A percentile compares a stretch with the other conserved stretches of the same genome.
These are phyloP conservation scores for Pythium aquatile DNA, from an alignment of 352 stramenopile species.

Conservation along the genomic window DNA sequence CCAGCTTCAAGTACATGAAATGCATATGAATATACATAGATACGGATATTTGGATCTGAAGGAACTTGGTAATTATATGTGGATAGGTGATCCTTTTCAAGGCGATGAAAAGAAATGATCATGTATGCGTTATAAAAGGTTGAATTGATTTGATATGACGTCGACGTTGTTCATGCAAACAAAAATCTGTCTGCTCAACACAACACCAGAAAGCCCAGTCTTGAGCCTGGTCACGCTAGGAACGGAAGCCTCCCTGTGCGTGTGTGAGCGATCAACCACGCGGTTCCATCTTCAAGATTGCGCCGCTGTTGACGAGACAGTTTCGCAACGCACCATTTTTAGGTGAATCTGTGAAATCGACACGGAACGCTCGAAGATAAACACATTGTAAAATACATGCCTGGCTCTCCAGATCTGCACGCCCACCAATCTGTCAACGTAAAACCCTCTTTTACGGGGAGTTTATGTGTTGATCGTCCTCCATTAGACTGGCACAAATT, in stretches of 20 bases:
- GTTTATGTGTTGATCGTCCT: too few relatives aligned
- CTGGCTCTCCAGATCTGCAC: neutral
- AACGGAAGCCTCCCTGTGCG: conserved; percentile 7
- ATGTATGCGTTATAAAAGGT: neutral
- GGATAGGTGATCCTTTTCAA: neutral
- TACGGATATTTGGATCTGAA: neutral
- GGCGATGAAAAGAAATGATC: neutral
- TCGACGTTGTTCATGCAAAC: conserved; percentile 14
- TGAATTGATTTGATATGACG: neutral
- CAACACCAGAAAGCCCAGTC: neutral
- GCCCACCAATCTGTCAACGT: too few relatives aligned
- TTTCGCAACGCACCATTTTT: neutral
- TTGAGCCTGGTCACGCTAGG: neutral
- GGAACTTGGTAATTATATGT: neutral
- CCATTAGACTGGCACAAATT: too few relatives aligned
- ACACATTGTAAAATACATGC: too few relatives aligned
- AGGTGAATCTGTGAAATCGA: neutral
- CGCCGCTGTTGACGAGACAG: conserved; percentile 9
- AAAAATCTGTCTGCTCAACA: conserved; percentile 8
- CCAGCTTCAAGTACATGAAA: neutral
- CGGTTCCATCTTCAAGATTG: conserved; percentile 3
- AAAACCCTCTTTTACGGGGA: too few relatives aligned
- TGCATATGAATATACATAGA: neutral
- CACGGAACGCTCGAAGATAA: too few relatives aligned
- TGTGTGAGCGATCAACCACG: neutral